Base-by-base conservation (phyloP, 441 rosid genomes). In the Geranium incanum region DNA sequence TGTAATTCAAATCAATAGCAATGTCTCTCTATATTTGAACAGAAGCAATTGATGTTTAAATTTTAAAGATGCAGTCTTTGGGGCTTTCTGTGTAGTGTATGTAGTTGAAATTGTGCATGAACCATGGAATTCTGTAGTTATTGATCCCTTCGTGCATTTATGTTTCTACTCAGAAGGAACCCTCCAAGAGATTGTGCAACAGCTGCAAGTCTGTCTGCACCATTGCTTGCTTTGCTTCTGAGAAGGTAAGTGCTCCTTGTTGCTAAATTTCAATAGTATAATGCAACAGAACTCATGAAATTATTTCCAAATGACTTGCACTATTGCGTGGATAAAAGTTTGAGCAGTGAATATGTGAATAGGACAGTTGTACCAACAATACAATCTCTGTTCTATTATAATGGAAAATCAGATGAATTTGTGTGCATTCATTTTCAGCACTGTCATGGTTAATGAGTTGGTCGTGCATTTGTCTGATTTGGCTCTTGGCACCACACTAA, bases 201-300 rank as follows among this genome's bases (percentile, higher is more conserved):
- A 89, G 92, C 23, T 93, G 99, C 90, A 89, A 92, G 69, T 76
- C 87, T 9, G 73, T 86, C 68, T 92, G 99, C 82, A 87, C 84
- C 70, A 78, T 92, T 68, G 97, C 97, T 78, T 94, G 97, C 78
- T 94, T 92, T 74, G 84, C 86, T 66, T 88, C 81, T 69, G 99
- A 94, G 59, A 92, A 91, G 94, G 43, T 39, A 39, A 39, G n/a
- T 66, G 36, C 18, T 66, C 68, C n/a, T 11, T 41, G 3, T 36
- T 18, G 11, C 57, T 9, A 13, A 48, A 48, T 13, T 48, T 8
- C 57, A 12, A 13, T 13, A 48, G 15, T 48, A 9, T 48, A 48
- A 8, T 48, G 57, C 13, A 3, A 48, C 43, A 4, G 8, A 48
- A 48, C 3, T 48, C 57, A 48, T 48, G 57, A 48, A 48, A 48